A percentile compares a stretch with the other conserved stretches of the same genome.
These are phyloP conservation scores for Microbotryomycetes sp. DNA, from an alignment of 1,284 basidiomycete genomes.

Conservation along the genomic window DNA sequence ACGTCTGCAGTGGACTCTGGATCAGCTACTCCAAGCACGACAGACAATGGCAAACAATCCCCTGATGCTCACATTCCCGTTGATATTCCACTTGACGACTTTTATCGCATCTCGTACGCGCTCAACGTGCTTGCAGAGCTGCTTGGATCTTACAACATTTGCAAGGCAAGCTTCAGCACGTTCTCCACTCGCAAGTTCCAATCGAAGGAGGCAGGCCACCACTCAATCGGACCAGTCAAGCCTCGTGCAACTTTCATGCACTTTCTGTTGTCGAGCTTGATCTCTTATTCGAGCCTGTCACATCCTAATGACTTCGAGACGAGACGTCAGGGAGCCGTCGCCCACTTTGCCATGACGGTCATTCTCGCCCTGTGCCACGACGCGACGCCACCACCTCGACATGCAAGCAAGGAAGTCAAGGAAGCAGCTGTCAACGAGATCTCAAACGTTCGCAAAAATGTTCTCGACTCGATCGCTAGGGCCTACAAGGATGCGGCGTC, in stretches of 20 bases:
- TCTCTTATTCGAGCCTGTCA: slow-evolving; percentile 9
- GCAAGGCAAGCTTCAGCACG: slow-evolving; percentile 81
- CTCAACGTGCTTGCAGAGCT: slow-evolving; percentile 90
- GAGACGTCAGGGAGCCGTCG: slow-evolving; percentile 46
- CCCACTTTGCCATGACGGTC: slow-evolving; percentile 79
- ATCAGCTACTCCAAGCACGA: slow-evolving; percentile 16
- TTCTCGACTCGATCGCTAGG: slow-evolving; percentile 80
- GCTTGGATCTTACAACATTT: slow-evolving; percentile 83
- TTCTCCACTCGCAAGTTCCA: slow-evolving; percentile 48
- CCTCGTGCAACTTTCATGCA: slow-evolving; percentile 54
- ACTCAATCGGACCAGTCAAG: slow-evolving; percentile 45
- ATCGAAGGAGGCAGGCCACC: slow-evolving; percentile 50
- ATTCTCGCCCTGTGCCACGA: slow-evolving; percentile 88
- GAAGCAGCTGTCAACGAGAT: slow-evolving; percentile 59
- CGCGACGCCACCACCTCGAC: slow-evolving; percentile 43
- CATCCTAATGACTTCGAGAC: slow-evolving; percentile 21
- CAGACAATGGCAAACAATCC: slow-evolving; percentile 21
- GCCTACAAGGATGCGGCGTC: slow-evolving; percentile 68
- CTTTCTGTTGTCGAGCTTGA: slow-evolving; percentile 55
- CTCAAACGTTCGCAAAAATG: slow-evolving; percentile 76
- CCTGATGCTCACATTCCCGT: slow-evolving; percentile 16
- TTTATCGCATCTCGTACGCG: slow-evolving; percentile 73
- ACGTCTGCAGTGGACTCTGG: slow-evolving; percentile 7
- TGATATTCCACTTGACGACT: slow-evolving; percentile 42
- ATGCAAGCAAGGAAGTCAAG: slow-evolving; percentile 11